Conservation (phyloP, 805 yeast genomes). For the Ogataea saltuana region DNA sequence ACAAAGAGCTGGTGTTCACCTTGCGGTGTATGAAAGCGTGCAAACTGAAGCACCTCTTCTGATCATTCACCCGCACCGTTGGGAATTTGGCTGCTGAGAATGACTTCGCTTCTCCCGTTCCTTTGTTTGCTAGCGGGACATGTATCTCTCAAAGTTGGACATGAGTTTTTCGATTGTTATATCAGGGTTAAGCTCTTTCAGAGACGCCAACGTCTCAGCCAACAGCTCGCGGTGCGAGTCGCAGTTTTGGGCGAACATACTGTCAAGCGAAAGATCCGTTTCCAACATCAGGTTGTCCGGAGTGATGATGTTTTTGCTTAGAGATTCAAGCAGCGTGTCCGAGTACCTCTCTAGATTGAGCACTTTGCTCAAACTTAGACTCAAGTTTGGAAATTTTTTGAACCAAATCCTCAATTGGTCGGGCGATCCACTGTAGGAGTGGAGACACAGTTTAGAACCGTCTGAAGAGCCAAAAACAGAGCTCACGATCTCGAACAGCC, state of each 20-base stretch:
- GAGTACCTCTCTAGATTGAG: slow-evolving; percentile 27
- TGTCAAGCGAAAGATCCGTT: slow-evolving; percentile 47
- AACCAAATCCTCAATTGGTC: slow-evolving; percentile 63
- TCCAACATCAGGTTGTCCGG: slow-evolving; percentile 45
- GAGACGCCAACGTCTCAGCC: slow-evolving; percentile 10
- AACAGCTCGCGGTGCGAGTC: slow-evolving; percentile 16
- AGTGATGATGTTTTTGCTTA: slow-evolving; percentile 32
- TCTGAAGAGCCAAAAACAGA: slow-evolving; percentile 10
- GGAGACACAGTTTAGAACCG: slow-evolving; percentile 57
- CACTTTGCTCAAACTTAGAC: slow-evolving; percentile 32
- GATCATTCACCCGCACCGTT: no score
- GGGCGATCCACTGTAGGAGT: slow-evolving; percentile 81
- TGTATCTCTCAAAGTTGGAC: slow-evolving; percentile 13
- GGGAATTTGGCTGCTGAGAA: no score
- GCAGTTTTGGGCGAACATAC: slow-evolving; percentile 13
- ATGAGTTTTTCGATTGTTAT: slow-evolving; percentile 13
- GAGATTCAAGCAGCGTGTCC: slow-evolving; percentile 13
- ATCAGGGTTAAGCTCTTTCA: slow-evolving; percentile 4
- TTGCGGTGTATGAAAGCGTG: slow-evolving; percentile 32
- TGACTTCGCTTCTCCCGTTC: no score
- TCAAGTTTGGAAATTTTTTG: slow-evolving; percentile 40
- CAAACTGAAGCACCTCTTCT: slow-evolving; percentile 5
- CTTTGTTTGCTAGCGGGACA: background rate
- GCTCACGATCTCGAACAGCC: slow-evolving; percentile 46
- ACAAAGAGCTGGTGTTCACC: slow-evolving; percentile 31